Percentiles rank a stretch among this genome's conserved stretches.
These are phyloP conservation scores for Xylaria sp. DNA, from an alignment of 2,329 filamentous ascomycete species.

Conservation along the genomic window DNA sequence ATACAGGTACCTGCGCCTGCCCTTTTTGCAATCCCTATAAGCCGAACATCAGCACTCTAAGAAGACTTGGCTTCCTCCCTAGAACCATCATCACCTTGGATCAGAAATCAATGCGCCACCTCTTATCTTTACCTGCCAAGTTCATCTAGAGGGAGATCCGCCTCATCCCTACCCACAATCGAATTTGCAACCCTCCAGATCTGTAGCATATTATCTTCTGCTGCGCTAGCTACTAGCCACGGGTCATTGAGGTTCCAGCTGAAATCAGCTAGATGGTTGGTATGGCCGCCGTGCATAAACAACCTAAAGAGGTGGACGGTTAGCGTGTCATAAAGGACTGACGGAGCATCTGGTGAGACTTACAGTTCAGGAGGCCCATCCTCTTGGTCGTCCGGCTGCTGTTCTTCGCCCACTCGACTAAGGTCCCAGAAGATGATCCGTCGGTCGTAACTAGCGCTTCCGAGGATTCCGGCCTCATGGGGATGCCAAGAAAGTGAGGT, in stretches of 20 bases:
- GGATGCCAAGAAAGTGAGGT: constrained; percentile 96
- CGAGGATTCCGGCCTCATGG: constrained; percentile 83
- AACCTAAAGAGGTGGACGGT: constrained; percentile 62
- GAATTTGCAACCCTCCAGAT: constrained; percentile 88
- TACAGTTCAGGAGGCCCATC: constrained; percentile 94
- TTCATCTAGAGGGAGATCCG: constrained; percentile 77
- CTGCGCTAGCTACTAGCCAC: constrained; percentile 94
- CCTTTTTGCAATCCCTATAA: constrained; percentile 21
- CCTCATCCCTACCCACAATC: constrained; percentile 78
- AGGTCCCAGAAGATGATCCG: constrained; percentile 97
- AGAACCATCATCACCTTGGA: constrained; percentile 5
- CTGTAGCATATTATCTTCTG: constrained; percentile 95
- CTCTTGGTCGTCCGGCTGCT: constrained; percentile 91
- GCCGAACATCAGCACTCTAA: constrained; percentile 11
- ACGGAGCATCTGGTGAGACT: constrained; percentile 45
- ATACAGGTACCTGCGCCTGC: constrained; percentile 27
- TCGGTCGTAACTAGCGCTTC: constrained; percentile 90
- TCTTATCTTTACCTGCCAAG: constrained; percentile 62
- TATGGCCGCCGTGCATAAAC: constrained; percentile 99
- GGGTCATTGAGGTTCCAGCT: constrained; percentile 97
- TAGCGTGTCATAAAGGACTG: neutral
- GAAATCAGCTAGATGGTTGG: constrained; percentile 94
- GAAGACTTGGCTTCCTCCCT: neutral
- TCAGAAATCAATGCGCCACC: constrained; percentile 11
- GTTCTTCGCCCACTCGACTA: constrained; percentile 88